Evolutionary conservation across 306 rosid species (phyloP).

Genomic region (Inga laurina): DNA sequence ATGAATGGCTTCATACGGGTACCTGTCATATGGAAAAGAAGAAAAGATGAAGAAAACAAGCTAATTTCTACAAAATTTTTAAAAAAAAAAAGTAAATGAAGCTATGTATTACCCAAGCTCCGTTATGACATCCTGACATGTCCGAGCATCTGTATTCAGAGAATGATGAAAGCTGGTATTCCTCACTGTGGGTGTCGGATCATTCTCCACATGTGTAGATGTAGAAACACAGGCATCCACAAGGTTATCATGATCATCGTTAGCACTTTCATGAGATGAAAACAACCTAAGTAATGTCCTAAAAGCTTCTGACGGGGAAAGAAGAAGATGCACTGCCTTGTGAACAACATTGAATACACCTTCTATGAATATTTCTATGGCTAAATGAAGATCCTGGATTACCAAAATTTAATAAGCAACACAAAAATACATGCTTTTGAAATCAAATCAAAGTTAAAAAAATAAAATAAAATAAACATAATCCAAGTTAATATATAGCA

Average conservation of each 20-base stretch:
- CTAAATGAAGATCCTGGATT: slow-evolving; percentile 87
- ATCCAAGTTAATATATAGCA: slow-evolving; percentile 11
- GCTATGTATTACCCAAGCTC: slow-evolving; percentile 71
- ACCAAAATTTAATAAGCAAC: slow-evolving; percentile 28
- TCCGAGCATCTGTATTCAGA: slow-evolving; percentile 86
- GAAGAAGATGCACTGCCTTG: slow-evolving; percentile 72
- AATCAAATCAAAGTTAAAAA: neutral
- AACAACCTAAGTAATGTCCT: slow-evolving; percentile 42
- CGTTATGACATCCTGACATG: slow-evolving; percentile 94
- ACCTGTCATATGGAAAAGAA: slow-evolving; percentile 46
- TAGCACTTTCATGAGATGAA: slow-evolving; percentile 38
- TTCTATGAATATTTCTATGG: slow-evolving; percentile 77
- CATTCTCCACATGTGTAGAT: slow-evolving; percentile 59
- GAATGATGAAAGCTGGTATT: slow-evolving; percentile 52
- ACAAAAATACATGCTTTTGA: neutral
- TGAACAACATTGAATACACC: slow-evolving; percentile 71
- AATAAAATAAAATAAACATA: neutral
- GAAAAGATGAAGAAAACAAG: slow-evolving; percentile 21
- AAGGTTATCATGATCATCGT: slow-evolving; percentile 30
- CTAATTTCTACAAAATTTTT: neutral
- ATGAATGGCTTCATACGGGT: slow-evolving; percentile 89
- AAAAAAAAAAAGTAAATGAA: slow-evolving; percentile 24
- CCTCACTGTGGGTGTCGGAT: slow-evolving; percentile 49
- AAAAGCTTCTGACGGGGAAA: slow-evolving; percentile 70
- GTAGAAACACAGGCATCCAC: slow-evolving; percentile 41